Conservation (phyloP, 1,284 basidiomycete genomes). For the Clitocybe nebularis region DNA sequence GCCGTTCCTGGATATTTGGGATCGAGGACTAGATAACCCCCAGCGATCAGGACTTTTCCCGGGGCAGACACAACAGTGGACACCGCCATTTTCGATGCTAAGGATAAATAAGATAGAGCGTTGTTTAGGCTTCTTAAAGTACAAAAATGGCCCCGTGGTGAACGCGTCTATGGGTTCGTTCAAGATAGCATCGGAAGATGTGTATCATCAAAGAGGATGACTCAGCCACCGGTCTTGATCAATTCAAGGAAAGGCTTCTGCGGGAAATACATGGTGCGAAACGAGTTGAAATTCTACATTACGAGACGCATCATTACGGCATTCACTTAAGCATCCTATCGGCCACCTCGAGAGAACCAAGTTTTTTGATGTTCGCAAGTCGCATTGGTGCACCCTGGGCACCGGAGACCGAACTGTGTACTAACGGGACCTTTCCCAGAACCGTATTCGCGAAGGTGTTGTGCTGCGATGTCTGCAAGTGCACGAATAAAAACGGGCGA, state of each 20-base stretch:
- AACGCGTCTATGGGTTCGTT: background rate
- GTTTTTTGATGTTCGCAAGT: conserved; percentile 85
- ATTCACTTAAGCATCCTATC: conserved; percentile 20
- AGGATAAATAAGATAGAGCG: conserved; percentile 3
- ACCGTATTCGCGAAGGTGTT: conserved; percentile 70
- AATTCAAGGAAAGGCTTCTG: too few relatives aligned
- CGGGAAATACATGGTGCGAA: background rate
- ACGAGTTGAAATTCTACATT: conserved; percentile 5
- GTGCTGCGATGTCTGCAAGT: conserved; percentile 87
- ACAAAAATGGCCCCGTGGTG: too few relatives aligned
- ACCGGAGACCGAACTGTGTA: conserved; percentile 83
- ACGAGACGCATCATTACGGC: conserved; percentile 9
- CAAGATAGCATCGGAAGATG: background rate
- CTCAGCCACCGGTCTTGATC: background rate
- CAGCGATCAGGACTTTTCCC: conserved; percentile 93
- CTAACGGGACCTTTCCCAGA: conserved; percentile 63
- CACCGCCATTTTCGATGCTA: conserved; percentile 31
- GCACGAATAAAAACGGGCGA: conserved; percentile 98
- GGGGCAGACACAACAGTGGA: conserved; percentile 81
- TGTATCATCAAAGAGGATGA: background rate
- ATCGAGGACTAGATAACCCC: conserved; percentile 93
- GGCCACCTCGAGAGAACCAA: conserved; percentile 72
- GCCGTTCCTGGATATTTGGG: conserved; percentile 79
- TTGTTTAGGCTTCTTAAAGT: background rate
- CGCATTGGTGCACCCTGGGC: conserved; percentile 90